A percentile compares a stretch with the other conserved stretches of the same genome.
Conservation (phyloP, 768 basidiomycete genomes). For the Postia placenta region DNA sequence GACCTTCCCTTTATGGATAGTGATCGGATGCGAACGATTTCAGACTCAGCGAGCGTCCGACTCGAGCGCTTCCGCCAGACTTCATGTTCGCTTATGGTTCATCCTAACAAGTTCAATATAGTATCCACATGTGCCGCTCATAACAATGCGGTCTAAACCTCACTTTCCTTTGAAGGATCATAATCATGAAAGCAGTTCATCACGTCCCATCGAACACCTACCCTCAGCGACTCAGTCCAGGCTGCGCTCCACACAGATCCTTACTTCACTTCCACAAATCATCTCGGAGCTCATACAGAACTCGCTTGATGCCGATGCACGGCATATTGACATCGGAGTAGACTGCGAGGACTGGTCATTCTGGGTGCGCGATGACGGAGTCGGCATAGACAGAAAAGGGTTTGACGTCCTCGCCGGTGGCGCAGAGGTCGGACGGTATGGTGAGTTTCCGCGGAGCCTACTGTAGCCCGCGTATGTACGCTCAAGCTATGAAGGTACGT, state of each 20-base stretch:
- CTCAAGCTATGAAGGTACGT: constrained; percentile 45
- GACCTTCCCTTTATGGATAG: no score
- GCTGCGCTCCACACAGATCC: constrained; percentile 77
- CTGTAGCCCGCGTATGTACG: background rate
- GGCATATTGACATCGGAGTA: constrained; percentile 62
- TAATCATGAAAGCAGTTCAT: no score
- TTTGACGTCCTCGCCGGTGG: constrained; percentile 49
- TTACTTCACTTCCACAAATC: constrained; percentile 77
- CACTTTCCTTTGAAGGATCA: no score
- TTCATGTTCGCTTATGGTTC: no score
- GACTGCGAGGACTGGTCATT: constrained; percentile 76
- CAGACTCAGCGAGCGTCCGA: no score
- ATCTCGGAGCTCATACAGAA: constrained; percentile 88
- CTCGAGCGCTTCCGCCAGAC: no score
- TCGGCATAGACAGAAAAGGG: constrained; percentile 61
- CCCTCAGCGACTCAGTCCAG: constrained; percentile 56
- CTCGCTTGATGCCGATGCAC: constrained; percentile 75
- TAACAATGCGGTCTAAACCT: no score
- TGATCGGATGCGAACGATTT: no score
- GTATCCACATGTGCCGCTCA: no score
- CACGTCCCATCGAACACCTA: constrained; percentile 26
- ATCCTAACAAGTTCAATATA: no score
- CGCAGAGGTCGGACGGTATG: constrained; percentile 54
- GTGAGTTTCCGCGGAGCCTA: constrained; percentile 34
- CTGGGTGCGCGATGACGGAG: constrained; percentile 83